A percentile compares a stretch with the other conserved stretches of the same genome.
Evolutionary conservation across 768 basidiomycete genomes (phyloP).

Genomic region (Suillus paluster): DNA sequence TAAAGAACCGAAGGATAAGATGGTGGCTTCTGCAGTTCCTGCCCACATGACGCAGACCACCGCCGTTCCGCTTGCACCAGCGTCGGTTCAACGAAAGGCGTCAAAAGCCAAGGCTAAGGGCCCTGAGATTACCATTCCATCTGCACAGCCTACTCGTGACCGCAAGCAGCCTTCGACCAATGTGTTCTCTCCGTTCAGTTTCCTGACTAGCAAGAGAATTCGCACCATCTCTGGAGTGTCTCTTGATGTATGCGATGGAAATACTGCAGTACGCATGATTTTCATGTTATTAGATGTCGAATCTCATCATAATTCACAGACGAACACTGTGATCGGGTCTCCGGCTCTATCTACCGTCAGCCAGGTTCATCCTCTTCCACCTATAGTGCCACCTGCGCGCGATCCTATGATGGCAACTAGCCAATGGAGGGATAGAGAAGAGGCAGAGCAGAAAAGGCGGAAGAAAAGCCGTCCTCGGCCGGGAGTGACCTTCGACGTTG

Average conservation of each 20-base stretch:
- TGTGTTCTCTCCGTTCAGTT: conserved; percentile 66
- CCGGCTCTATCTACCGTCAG: conserved; percentile 74
- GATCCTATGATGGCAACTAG: conserved; percentile 68
- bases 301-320: conserved; percentile 37
- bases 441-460: conserved; percentile 49
- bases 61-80: conserved; percentile 9
- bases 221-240: conserved; percentile 76
- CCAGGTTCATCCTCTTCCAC: conserved; percentile 52
- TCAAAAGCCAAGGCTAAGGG: conserved; percentile 21
- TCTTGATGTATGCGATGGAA: conserved; percentile 76
- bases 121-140: conserved; percentile 33
- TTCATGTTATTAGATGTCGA: conserved; percentile 6
- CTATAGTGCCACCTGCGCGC: conserved; percentile 50
- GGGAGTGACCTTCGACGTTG: conserved; percentile 69
- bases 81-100: conserved; percentile 11
- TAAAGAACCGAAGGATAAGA: conserved; percentile 22
- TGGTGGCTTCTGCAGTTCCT: background rate
- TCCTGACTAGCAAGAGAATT: conserved; percentile 60
- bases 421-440: conserved; percentile 73
- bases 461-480: conserved; percentile 49
- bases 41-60: background rate
- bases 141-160: conserved; percentile 36
- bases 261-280: conserved; percentile 64
- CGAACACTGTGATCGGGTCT: conserved; percentile 75
- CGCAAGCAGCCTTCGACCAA: conserved; percentile 48